A percentile compares a stretch with the other conserved stretches of the same genome.
Conservation (phyloP, 2,329 filamentous ascomycete species). For the Ophiostoma montium region DNA sequence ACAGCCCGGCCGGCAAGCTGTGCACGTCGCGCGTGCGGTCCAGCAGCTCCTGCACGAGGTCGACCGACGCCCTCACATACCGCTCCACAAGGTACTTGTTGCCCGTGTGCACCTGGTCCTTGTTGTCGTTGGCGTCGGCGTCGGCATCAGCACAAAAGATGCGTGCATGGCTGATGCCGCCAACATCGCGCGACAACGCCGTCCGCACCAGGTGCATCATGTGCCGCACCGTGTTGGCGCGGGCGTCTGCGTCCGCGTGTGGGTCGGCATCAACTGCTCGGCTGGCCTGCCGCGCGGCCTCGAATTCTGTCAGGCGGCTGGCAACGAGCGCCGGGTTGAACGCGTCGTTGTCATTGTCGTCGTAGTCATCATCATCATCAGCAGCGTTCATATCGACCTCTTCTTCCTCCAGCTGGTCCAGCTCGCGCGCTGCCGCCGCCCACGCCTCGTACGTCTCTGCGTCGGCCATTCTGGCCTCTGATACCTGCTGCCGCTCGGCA, state of each 20-base stretch:
- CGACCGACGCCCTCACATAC: conserved; percentile 68
- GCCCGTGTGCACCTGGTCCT: conserved; percentile 47
- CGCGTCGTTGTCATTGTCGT: conserved; percentile 41
- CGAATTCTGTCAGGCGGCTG: conserved; percentile 52
- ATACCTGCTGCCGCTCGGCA: conserved; percentile 8
- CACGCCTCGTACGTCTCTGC: conserved; percentile 59
- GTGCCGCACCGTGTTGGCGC: conserved; percentile 23
- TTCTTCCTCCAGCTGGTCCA: conserved; percentile 56
- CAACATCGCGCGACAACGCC: conserved; percentile 63
- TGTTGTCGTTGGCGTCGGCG: conserved; percentile 39
- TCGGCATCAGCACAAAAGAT: conserved; percentile 46
- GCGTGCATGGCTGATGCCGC: conserved; percentile 69
- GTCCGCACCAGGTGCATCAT: conserved; percentile 78
- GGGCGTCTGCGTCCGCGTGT: not conserved
- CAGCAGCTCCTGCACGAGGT: conserved; percentile 59
- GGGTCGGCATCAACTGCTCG: not conserved
- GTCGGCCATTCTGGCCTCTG: conserved; percentile 18
- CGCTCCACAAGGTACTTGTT: conserved; percentile 78
- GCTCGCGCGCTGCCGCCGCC: conserved; percentile 58
- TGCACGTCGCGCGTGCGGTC: conserved; percentile 34
- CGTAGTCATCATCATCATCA: too few species aligned
- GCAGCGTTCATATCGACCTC: too few species aligned
- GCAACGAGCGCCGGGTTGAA: conserved; percentile 50
- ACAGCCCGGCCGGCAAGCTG: conserved; percentile 36
- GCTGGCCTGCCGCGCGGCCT: conserved; percentile 45